phyloP scores from a whole-genome alignment of 2,329 filamentous ascomycete species.

The Penicillium sp. region DNA sequence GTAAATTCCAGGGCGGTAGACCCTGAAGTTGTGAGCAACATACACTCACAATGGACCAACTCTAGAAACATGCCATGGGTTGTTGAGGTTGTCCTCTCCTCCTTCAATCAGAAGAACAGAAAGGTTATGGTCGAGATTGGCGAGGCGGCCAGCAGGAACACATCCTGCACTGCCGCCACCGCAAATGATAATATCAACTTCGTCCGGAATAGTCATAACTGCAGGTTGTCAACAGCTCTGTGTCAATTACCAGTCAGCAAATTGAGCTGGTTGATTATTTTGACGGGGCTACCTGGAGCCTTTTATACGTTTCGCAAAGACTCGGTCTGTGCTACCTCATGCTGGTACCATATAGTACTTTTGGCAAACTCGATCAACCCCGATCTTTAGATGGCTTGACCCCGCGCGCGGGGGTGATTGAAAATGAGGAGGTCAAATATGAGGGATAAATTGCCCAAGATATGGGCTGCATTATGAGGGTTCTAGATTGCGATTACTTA shows the following conservation, averaged over 20 bases:
- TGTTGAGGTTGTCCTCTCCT: conserved; percentile 73
- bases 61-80: conserved; percentile 56
- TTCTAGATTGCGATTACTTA: too few species aligned
- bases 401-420: background rate
- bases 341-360: background rate
- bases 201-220: conserved; percentile 66
- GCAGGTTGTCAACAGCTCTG: background rate
- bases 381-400: background rate
- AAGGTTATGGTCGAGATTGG: conserved; percentile 73
- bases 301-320: background rate
- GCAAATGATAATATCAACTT: conserved; percentile 79
- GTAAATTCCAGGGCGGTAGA: conserved; percentile 74
- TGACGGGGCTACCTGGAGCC: background rate
- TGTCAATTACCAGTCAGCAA: background rate
- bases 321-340: background rate
- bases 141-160: conserved; percentile 53
- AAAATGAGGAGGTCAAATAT: background rate
- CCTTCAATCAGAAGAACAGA: conserved; percentile 71
- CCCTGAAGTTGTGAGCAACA: conserved; percentile 44
- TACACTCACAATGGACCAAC: background rate
- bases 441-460: background rate
- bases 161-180: conserved; percentile 66
- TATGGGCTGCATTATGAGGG: too few species aligned
- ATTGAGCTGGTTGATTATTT: background rate
- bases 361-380: background rate